These are phyloP conservation scores for Aciculosporium take DNA, from an alignment of 2,329 filamentous ascomycete species.

Conservation along the genomic window DNA sequence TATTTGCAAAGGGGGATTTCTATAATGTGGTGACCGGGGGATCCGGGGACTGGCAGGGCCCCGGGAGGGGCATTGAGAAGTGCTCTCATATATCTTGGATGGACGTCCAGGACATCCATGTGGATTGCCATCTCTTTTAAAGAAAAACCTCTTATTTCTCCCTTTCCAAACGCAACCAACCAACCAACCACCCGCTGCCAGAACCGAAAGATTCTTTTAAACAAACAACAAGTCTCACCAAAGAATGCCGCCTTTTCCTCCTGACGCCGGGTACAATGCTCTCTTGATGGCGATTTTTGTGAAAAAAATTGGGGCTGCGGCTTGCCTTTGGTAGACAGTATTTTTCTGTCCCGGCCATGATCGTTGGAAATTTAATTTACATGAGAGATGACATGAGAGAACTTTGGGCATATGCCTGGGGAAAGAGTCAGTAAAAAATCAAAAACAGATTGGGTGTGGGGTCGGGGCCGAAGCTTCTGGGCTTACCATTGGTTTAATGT, in stretches of 20 bases:
- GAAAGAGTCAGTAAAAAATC: slow-evolving; percentile 13
- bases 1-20: no score
- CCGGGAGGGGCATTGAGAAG: slow-evolving; percentile 6
- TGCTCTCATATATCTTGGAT: slow-evolving; percentile 4
- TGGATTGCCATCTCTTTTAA: slow-evolving; percentile 3
- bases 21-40: no score
- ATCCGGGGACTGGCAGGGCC: no score
- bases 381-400: slow-evolving; percentile 68
- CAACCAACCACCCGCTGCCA: background rate
- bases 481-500: slow-evolving; percentile 86
- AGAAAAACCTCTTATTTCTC: no score
- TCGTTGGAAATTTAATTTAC: slow-evolving; percentile 23
- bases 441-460: slow-evolving; percentile 2
- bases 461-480: no score
- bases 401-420: slow-evolving; percentile 67
- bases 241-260: slow-evolving; percentile 4
- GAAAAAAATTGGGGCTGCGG: background rate
- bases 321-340: background rate
- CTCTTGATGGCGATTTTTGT: background rate
- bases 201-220: background rate
- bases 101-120: slow-evolving; percentile 11
- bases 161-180: background rate
- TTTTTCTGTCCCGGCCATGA: background rate
- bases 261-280: slow-evolving; percentile 8
- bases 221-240: background rate